Conservation (phyloP, 805 yeast species). For the Candida maesae region DNA sequence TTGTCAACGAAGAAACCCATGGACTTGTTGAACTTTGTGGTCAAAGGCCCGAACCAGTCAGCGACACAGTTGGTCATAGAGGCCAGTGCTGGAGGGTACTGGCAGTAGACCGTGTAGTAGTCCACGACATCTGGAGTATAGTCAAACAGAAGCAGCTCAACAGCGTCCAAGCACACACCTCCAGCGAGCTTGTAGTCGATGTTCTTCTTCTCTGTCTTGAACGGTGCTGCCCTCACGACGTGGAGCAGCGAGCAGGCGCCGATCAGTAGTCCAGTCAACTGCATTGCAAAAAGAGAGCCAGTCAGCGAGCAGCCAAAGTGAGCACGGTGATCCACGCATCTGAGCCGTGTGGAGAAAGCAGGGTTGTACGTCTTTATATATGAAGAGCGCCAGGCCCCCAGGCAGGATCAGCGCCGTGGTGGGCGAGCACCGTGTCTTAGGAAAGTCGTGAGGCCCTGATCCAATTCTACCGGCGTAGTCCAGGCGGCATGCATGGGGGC, state of each 20-base stretch:
- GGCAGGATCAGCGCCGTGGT: too few relatives aligned
- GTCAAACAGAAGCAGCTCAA: neutral
- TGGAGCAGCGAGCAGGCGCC: neutral
- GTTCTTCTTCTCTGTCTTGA: constrained; percentile 1
- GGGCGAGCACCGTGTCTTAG: too few relatives aligned
- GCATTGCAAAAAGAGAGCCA: too few relatives aligned
- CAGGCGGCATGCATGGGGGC: too few relatives aligned
- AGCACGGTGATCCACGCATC: too few relatives aligned
- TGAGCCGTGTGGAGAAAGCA: too few relatives aligned
- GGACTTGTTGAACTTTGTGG: constrained; percentile 14
- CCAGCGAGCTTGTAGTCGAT: neutral
- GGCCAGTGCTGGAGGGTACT: constrained; percentile 17
- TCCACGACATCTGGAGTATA: neutral
- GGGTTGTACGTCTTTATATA: too few relatives aligned
- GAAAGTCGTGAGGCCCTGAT: too few relatives aligned
- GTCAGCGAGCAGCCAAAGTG: too few relatives aligned
- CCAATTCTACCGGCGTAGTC: too few relatives aligned
- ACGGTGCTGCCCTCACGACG: neutral
- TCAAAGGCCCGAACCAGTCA: constrained; percentile 10
- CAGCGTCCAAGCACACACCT: constrained; percentile 24
- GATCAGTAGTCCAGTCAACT: too few relatives aligned
- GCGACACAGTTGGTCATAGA: constrained; percentile 11
- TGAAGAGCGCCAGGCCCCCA: too few relatives aligned
- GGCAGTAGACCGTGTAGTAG: constrained; percentile 6
- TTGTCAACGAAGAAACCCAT: neutral